These are phyloP conservation scores for Calonectria henricotiae DNA, from an alignment of 2,329 filamentous ascomycete genomes.

Conservation along the genomic window DNA sequence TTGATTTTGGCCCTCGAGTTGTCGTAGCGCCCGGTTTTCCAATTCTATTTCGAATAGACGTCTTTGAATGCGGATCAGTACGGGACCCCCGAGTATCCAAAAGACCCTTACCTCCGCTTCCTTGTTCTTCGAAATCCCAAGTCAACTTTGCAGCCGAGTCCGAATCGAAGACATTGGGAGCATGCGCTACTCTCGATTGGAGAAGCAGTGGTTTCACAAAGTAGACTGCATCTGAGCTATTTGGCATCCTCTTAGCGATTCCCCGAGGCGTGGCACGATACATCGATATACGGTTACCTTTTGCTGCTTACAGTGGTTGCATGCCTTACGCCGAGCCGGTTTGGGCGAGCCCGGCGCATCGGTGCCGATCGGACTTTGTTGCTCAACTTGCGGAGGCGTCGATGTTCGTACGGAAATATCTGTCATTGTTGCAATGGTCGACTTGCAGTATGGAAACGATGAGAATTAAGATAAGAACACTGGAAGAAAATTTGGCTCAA, in stretches of 20 bases:
- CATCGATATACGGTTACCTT: not conserved
- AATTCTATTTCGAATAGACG: conserved; percentile 4
- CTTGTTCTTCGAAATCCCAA: conserved; percentile 4
- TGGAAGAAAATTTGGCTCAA: no score
- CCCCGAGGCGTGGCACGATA: not conserved
- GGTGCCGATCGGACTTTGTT: conserved; percentile 7
- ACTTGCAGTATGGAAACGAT: not conserved
- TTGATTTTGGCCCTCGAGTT: not conserved
- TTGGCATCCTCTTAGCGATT: not conserved
- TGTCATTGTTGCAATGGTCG: not conserved
- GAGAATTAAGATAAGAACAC: no score
- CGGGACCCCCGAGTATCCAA: no score
- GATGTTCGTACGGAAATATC: not conserved
- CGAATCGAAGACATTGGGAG: conserved; percentile 3
- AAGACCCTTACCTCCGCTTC: not conserved
- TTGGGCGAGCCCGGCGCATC: not conserved
- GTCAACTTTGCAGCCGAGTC: conserved; percentile 7
- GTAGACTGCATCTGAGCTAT: conserved; percentile 2
- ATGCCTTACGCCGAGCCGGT: not conserved
- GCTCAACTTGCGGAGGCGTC: not conserved
- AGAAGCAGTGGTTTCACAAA: not conserved
- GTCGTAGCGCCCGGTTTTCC: not conserved
- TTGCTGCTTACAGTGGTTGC: conserved; percentile 17
- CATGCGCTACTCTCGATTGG: not conserved
- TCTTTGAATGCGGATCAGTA: not conserved